Evolutionary conservation across 75 land plant species (phyloP).

Genomic region (Cunninghamia lanceolata): DNA sequence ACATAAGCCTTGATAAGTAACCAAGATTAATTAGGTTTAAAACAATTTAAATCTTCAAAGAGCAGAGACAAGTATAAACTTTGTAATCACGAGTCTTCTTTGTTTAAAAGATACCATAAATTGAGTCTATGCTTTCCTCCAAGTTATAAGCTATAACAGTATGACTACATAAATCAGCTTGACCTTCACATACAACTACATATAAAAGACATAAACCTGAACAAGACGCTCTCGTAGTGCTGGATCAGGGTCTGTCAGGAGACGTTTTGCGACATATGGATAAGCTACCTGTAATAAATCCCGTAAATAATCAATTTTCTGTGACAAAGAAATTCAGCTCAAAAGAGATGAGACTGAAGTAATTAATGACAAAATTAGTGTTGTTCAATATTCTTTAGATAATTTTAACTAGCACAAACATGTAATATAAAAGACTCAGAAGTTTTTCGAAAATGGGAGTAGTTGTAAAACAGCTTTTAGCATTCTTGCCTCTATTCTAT

Average conservation of each 20-base stretch:
- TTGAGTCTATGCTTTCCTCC: background rate
- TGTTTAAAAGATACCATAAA: background rate
- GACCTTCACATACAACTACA: background rate
- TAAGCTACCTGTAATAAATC: conserved; percentile 75
- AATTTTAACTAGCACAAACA: background rate
- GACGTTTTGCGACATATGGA: conserved; percentile 96
- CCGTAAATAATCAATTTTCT: background rate
- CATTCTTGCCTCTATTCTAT: background rate
- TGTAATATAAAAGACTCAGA: background rate
- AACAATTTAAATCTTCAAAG: background rate
- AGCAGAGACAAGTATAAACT: background rate
- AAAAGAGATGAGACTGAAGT: conserved; percentile 10
- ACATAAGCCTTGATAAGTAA: no score
- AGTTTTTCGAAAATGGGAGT: background rate
- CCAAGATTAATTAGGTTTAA: no score
- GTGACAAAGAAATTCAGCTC: background rate
- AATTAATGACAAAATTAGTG: background rate
- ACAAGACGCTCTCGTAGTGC: conserved; percentile 95
- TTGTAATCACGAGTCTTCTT: background rate
- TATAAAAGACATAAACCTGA: conserved; percentile 49
- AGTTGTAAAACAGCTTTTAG: background rate
- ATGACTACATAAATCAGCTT: background rate
- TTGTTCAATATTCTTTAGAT: background rate
- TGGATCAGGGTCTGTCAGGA: conserved; percentile 96
- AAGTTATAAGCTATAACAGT: background rate